Base-by-base conservation (phyloP, 495 filamentous ascomycete genomes). In the Talaromyces adpressus region DNA sequence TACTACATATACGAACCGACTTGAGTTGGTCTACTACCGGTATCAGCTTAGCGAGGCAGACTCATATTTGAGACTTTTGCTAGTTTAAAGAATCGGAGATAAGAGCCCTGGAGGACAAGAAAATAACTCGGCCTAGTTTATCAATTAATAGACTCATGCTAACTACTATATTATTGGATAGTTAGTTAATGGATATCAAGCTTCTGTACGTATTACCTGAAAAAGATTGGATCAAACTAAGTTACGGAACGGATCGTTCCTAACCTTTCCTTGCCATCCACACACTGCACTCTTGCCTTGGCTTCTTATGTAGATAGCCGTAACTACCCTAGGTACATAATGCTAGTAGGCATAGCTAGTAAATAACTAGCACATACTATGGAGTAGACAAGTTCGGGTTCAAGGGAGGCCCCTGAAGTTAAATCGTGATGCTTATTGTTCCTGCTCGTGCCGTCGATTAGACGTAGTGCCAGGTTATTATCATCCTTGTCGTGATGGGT, bases 181-280 rank as follows among this genome's bases (percentile, higher is more conserved):
- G n/a, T n/a, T n/a, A n/a, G n/a, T n/a, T n/a, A n/a, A n/a, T n/a
- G n/a, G 18, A 53, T 9, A 56, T 27, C n/a, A 56, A n/a, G 6
- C 52, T 56, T 56, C n/a, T 12, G 22, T 29, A 7, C 0, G 11
- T 53, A 53, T 6, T 25, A 12, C n/a, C 2, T 22, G 32, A 6
- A 12, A 36, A 41, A 16, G 36, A 14, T 16, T 16, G 36, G 3
- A 56, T 56, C 4, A 16, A 16, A 27, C n/a, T 56, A 29, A n/a
- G 20, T 56, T 29, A 6, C 52, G 52, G 52, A 29, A 56, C 52
- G 52, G 52, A 56, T 56, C 52, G 52, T 27, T 56, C 52, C 52
- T 56, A 29, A 56, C 52, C 27, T 56, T n/a, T 2, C 23, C 22
- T 5, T 56, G 22, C 52, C 22, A 51, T 22, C 18, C 23, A 25